Base-by-base conservation (phyloP, 768 basidiomycete species). In the Mycena albidolilacea region DNA sequence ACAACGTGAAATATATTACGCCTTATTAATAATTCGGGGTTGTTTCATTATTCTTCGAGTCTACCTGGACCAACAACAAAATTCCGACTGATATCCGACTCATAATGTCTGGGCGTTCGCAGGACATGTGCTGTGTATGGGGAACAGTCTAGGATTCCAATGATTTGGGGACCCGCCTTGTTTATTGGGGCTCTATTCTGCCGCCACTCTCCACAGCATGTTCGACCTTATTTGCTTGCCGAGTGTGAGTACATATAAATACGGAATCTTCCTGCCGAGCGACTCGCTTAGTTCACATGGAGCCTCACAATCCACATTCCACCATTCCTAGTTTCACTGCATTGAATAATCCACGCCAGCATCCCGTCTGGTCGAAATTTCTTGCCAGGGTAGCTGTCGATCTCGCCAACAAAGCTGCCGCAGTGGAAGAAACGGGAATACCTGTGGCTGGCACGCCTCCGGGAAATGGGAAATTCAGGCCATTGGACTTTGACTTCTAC, bases 31-130 rank as follows among this genome's bases (percentile, higher is more conserved):
- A 41, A 60, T 60, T 41, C 58, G 7, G 5, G 21, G n/a, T 52
- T 21, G 19, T 52, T 19, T 6, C 19, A 52, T n/a, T 7, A 21
- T 39, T 8, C 15, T 5, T 11, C 30, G 3, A 38, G 35, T 17
- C 9, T 35, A 14, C 5, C 11, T 38, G 35, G 55, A 60, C 38
- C 38, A 39, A 41, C 38, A 21, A 15, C 38, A 7, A 8, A 60
- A 60, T n/a, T 39, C 58, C 58, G 15, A 58, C 57, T 38, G 38
- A 21, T n/a, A 41, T 41, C 19, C 19, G 58, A 60, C 58, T 60
- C 58, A 41, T 23, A 23, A 60, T 6, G 4, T 15, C 3, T 19
- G 35, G 30, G 9, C 41, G 58, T 41, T 39, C 23, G 19, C 37
- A 3, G 4, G 15, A 35, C 57, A 58, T 58, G 57, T 58, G 57